A percentile compares a stretch with the other conserved stretches of the same genome.
phyloP scores from a whole-genome alignment of 192 early-diverging fungal species.

The Chytriomyces sp. region DNA sequence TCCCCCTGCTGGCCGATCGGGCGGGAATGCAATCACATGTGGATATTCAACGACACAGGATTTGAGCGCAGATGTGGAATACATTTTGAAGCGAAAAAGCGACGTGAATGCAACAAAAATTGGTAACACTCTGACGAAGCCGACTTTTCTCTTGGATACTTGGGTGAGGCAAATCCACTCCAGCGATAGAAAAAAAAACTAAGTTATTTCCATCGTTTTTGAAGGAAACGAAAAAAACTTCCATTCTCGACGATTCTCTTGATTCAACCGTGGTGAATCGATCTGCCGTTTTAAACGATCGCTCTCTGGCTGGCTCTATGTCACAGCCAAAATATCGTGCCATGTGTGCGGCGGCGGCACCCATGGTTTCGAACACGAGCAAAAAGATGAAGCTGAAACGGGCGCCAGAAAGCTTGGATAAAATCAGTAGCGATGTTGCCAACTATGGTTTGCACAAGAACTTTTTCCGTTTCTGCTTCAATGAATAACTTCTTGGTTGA shows the following conservation, averaged over 20 bases:
- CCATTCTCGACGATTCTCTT: neutral
- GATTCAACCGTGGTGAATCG: neutral
- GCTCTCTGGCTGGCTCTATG: no score
- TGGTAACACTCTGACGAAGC: constrained; percentile 26
- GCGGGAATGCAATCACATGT: neutral
- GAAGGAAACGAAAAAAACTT: constrained; percentile 15
- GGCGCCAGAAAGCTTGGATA: neutral
- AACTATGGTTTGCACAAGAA: constrained; percentile 25
- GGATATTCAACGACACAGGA: constrained; percentile 17
- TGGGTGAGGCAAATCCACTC: constrained; percentile 11
- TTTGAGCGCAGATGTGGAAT: constrained; percentile 30
- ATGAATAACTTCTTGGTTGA: neutral
- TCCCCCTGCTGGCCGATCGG: neutral
- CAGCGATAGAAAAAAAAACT: no score
- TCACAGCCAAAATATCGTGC: neutral
- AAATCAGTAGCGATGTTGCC: neutral
- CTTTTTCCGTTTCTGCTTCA: constrained; percentile 3
- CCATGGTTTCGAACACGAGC: neutral
- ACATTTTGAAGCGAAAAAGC: constrained; percentile 20
- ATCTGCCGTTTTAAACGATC: no score
- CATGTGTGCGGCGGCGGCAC: neutral
- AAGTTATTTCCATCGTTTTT: neutral
- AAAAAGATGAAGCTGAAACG: constrained; percentile 13
- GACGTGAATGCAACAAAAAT: neutral
- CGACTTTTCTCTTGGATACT: constrained; percentile 16